phyloP scores from a whole-genome alignment of 495 filamentous ascomycete genomes.

The Pyronema omphalodes region DNA sequence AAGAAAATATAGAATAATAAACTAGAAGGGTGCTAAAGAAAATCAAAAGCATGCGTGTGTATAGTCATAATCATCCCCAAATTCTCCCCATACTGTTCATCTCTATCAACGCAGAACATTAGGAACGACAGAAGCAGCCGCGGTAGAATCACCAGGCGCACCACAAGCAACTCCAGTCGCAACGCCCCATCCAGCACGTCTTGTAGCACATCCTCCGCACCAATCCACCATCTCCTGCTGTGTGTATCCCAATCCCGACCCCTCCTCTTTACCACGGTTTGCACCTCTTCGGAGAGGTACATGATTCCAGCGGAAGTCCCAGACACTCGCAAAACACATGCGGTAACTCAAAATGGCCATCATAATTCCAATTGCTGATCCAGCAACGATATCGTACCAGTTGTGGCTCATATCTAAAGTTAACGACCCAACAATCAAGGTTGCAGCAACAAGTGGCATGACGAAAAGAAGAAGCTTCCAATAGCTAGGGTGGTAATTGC shows the following conservation, averaged over 20 bases:
- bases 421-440: conserved; percentile 20
- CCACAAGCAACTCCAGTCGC: conserved; percentile 9
- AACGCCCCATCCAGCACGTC: conserved; percentile 20
- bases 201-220: conserved; percentile 18
- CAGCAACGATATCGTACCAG: conserved; percentile 41
- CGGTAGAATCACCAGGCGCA: conserved; percentile 6
- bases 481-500: conserved; percentile 32
- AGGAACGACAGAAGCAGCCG: not conserved
- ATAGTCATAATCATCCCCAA: too few relatives aligned
- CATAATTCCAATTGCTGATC: conserved; percentile 37
- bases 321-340: conserved; percentile 39
- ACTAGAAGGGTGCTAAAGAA: too few relatives aligned
- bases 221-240: conserved; percentile 15
- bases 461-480: conserved; percentile 28
- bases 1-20: too few relatives aligned
- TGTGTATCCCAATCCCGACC: conserved; percentile 13
- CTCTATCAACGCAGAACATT: too few relatives aligned
- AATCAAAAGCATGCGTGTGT: too few relatives aligned
- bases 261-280: conserved; percentile 6
- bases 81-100: too few relatives aligned
- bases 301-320: conserved; percentile 37
- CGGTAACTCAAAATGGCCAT: conserved; percentile 40
- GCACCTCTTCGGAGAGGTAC: conserved; percentile 18
- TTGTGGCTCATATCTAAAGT: conserved; percentile 31
- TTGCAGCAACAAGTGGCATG: conserved; percentile 26